A percentile compares a stretch with the other conserved stretches of the same genome.
Conservation (phyloP, 768 basidiomycete genomes). For the Leccinellum rugosiceps region DNA sequence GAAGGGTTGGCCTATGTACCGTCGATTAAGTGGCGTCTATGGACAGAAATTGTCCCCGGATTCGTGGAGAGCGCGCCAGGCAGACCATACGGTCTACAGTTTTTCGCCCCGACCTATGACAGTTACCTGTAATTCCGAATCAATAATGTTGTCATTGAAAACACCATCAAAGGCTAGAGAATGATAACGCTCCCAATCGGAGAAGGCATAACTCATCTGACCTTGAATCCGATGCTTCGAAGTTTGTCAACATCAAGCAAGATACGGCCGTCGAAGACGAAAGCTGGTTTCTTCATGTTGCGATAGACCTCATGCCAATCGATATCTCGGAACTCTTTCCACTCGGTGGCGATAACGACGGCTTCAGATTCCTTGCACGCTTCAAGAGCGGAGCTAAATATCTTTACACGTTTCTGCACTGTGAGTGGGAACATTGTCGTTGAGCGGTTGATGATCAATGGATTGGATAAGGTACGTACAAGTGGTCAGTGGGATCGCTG, state of each 20-base stretch:
- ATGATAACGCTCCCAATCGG: not conserved
- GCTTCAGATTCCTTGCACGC: slow-evolving; percentile 90
- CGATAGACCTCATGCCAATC: slow-evolving; percentile 86
- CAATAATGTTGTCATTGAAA: slow-evolving; percentile 5
- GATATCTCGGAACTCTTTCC: slow-evolving; percentile 94
- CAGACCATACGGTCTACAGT: slow-evolving; percentile 22
- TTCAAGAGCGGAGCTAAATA: slow-evolving; percentile 73
- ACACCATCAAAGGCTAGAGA: slow-evolving; percentile 3
- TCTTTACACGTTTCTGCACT: slow-evolving; percentile 89
- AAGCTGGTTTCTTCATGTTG: slow-evolving; percentile 97
- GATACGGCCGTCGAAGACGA: slow-evolving; percentile 91
- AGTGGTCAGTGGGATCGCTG: slow-evolving; percentile 55
- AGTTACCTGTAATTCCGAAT: slow-evolving; percentile 40
- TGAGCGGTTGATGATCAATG: not conserved
- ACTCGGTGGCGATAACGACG: slow-evolving; percentile 94
- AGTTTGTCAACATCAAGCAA: slow-evolving; percentile 81
- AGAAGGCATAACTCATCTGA: slow-evolving; percentile 22
- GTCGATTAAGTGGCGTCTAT: slow-evolving; percentile 10
- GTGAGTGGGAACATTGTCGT: not conserved
- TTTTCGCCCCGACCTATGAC: slow-evolving; percentile 57
- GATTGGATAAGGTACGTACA: slow-evolving; percentile 48
- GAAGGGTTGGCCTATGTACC: not conserved
- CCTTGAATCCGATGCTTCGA: slow-evolving; percentile 87
- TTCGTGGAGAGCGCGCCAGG: not conserved
- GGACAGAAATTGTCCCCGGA: not conserved